Evolutionary conservation across 768 basidiomycete species (phyloP).

Genomic region (Boletus rex-veris): DNA sequence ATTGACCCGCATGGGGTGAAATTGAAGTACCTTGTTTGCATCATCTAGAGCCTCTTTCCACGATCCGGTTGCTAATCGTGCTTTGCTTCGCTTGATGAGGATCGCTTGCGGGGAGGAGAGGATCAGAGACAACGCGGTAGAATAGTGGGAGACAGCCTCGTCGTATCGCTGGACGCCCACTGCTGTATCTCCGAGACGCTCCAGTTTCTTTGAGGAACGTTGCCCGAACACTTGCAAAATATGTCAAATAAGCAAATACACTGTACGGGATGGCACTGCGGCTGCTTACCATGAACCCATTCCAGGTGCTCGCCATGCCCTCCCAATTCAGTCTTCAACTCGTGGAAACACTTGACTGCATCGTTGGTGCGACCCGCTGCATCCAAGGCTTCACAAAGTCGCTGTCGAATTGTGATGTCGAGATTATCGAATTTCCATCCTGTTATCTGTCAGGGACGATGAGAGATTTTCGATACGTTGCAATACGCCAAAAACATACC

Average conservation of each 20-base stretch:
- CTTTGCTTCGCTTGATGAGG: not conserved
- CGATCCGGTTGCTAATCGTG: not conserved
- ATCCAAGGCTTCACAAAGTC: not conserved
- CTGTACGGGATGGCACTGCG: too few relatives aligned
- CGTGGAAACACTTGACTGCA: not conserved
- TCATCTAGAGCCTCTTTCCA: not conserved
- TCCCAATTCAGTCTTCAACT: too few relatives aligned
- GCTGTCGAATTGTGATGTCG: not conserved
- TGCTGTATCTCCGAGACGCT: not conserved
- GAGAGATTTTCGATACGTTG: not conserved
- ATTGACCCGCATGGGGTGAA: not conserved
- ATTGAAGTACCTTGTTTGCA: not conserved
- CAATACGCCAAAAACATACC: not conserved
- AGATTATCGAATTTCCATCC: not conserved
- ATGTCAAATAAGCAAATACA: not conserved
- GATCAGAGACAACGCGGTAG: not conserved
- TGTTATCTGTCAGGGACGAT: not conserved
- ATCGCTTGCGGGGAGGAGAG: not conserved
- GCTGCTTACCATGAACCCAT: too few relatives aligned
- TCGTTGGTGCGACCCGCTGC: not conserved
- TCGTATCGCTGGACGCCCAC: not conserved
- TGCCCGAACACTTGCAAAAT: not conserved
- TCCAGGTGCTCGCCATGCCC: too few relatives aligned
- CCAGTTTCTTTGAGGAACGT: not conserved
- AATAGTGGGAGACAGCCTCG: not conserved